These are phyloP conservation scores for Leavenworthia alabamica DNA, from an alignment of 345 rosid genomes.

Conservation along the genomic window DNA sequence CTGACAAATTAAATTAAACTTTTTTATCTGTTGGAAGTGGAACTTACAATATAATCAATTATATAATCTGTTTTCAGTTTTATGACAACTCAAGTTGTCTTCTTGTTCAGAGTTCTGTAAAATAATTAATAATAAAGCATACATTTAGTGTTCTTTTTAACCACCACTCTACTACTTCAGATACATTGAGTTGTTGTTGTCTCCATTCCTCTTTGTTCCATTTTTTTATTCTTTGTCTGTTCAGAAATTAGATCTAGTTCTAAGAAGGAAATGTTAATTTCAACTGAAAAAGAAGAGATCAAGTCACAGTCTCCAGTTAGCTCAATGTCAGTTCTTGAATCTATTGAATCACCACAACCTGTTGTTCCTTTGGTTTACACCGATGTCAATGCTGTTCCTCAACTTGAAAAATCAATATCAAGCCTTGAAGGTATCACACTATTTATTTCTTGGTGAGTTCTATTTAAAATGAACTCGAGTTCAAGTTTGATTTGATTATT, in stretches of 20 bases:
- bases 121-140: conserved; percentile 14
- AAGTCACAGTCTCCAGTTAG: conserved; percentile 22
- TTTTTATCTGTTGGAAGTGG: conserved; percentile 5
- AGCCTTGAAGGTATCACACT: conserved; percentile 48
- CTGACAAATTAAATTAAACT: conserved; percentile 10
- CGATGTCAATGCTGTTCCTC: conserved; percentile 73
- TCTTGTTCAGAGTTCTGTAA: conserved; percentile 29
- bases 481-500: not conserved
- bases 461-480: not conserved
- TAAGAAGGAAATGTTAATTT: conserved; percentile 31
- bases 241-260: conserved; percentile 24
- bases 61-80: not conserved
- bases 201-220: conserved; percentile 14
- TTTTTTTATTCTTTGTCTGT: conserved; percentile 4
- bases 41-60: conserved; percentile 15
- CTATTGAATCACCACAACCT: conserved; percentile 36
- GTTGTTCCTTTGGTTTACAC: conserved; percentile 38
- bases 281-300: conserved; percentile 39
- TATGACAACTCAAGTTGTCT: conserved; percentile 30
- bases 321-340: conserved; percentile 33
- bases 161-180: conserved; percentile 21
- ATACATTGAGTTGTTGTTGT: conserved; percentile 19
- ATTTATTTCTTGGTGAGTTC: not conserved
- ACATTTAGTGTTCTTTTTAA: conserved; percentile 15
- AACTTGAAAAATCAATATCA: conserved; percentile 53